Conservation (phyloP, 495 filamentous ascomycete species). For the Sphaerosporella brunnea region DNA sequence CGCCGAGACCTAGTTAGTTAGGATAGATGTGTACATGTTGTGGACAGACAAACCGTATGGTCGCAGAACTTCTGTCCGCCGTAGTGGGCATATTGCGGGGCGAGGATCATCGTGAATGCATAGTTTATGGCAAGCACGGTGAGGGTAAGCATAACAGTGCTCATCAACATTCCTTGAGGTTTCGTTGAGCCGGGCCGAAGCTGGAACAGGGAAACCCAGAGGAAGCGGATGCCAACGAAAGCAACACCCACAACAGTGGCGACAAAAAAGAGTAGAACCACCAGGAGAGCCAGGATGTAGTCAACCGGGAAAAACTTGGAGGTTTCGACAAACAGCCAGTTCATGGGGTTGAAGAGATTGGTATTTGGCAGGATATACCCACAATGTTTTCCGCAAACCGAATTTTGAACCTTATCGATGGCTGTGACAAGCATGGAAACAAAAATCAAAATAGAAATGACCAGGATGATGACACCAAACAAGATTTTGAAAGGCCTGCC, state of each 20-base stretch:
- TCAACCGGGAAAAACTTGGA: slow-evolving; percentile 79
- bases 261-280: slow-evolving; percentile 73
- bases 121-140: slow-evolving; percentile 84
- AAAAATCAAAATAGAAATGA: slow-evolving; percentile 57
- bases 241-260: slow-evolving; percentile 73
- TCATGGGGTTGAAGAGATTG: slow-evolving; percentile 86
- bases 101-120: slow-evolving; percentile 71
- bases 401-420: slow-evolving; percentile 93
- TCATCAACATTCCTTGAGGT: slow-evolving; percentile 80
- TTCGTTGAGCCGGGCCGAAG: slow-evolving; percentile 75
- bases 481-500: slow-evolving; percentile 71
- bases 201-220: slow-evolving; percentile 83
- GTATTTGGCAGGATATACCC: slow-evolving; percentile 86
- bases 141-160: slow-evolving; percentile 76
- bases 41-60: background rate
- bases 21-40: background rate
- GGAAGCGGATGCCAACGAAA: slow-evolving; percentile 76
- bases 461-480: slow-evolving; percentile 58
- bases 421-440: slow-evolving; percentile 85
- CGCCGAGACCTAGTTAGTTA: background rate
- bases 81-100: slow-evolving; percentile 86
- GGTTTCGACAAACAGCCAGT: slow-evolving; percentile 71
- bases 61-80: slow-evolving; percentile 83
- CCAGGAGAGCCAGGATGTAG: slow-evolving; percentile 66
- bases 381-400: slow-evolving; percentile 72